Evolutionary conservation across 2,329 filamentous ascomycete genomes (phyloP).

Genomic region (Emericellopsis atlantica): DNA sequence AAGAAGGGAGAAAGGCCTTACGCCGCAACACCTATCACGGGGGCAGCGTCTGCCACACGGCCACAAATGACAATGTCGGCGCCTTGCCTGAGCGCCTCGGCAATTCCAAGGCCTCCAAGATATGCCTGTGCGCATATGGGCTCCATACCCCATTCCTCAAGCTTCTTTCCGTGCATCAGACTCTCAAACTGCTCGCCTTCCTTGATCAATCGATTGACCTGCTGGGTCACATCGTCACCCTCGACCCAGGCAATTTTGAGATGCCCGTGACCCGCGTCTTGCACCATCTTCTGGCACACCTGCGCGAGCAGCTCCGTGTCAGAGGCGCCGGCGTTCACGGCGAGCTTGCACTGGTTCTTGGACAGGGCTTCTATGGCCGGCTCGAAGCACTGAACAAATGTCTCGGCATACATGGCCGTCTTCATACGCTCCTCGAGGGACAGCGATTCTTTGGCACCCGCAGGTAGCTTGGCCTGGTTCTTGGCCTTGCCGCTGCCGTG

Average conservation of each 20-base stretch:
- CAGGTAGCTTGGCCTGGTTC: conserved; percentile 7
- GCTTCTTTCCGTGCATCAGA: conserved; percentile 7
- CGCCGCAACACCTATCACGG: conserved; percentile 41
- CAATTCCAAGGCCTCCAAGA: conserved; percentile 35
- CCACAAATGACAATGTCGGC: conserved; percentile 37
- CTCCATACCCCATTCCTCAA: conserved; percentile 13
- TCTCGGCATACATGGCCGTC: conserved; percentile 10
- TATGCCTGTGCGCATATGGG: conserved; percentile 22
- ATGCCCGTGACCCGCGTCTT: conserved; percentile 11
- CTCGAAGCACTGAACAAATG: conserved; percentile 12
- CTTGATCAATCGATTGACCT: conserved; percentile 7
- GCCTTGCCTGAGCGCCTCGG: conserved; percentile 24
- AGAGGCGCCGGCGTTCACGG: conserved; percentile 4
- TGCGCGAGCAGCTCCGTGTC: conserved; percentile 3
- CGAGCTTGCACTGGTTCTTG: conserved; percentile 6
- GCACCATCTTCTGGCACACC: not conserved
- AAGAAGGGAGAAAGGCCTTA: too few species aligned
- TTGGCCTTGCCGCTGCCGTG: conserved; percentile 13
- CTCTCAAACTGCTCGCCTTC: conserved; percentile 11
- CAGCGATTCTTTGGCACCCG: not conserved
- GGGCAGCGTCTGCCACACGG: conserved; percentile 33
- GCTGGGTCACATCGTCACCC: conserved; percentile 7
- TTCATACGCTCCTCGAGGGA: conserved; percentile 4
- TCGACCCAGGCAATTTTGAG: conserved; percentile 8
- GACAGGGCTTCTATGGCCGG: conserved; percentile 2